phyloP scores from a whole-genome alignment of 75 land plant species.

The Pseudotsuga menziesii region DNA sequence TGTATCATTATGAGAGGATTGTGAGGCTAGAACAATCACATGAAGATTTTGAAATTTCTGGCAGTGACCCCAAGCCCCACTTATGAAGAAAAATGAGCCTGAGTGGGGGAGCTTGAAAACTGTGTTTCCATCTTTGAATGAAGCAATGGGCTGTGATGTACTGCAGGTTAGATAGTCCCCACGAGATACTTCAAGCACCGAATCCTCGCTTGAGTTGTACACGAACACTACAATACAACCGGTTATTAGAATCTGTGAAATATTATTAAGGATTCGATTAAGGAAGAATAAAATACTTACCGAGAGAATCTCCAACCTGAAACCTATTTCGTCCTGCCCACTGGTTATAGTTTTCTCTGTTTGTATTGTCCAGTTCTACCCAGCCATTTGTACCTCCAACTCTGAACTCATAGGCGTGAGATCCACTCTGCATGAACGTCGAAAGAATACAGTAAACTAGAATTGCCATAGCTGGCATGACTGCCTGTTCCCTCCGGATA shows the following conservation, averaged over 20 bases:
- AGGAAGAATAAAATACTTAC: conserved; percentile 11
- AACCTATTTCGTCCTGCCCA: conserved; percentile 38
- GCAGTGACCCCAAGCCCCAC: conserved; percentile 36
- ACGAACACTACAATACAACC: not conserved
- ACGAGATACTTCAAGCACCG: conserved; percentile 24
- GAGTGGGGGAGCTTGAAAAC: conserved; percentile 13
- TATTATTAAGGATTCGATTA: not conserved
- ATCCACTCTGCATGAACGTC: no score
- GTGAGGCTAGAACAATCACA: not conserved
- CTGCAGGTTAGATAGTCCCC: conserved; percentile 16
- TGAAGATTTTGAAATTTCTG: conserved; percentile 22
- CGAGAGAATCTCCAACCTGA: conserved; percentile 24
- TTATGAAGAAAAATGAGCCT: conserved; percentile 38
- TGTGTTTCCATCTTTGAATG: conserved; percentile 22
- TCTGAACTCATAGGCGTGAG: conserved; percentile 8
- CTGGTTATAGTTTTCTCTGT: conserved; percentile 13
- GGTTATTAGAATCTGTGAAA: not conserved
- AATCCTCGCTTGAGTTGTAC: not conserved
- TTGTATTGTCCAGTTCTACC: conserved; percentile 19
- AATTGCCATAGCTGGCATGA: no score
- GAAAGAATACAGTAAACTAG: no score
- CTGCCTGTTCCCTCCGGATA: conserved; percentile 5
- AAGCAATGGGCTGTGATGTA: conserved; percentile 10
- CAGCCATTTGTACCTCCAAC: conserved; percentile 27
- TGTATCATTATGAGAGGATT: no score